A percentile compares a stretch with the other conserved stretches of the same genome.
Evolutionary conservation across 208 protist species (phyloP).

Genomic region (Herpetomonas samuelpessoai): DNA sequence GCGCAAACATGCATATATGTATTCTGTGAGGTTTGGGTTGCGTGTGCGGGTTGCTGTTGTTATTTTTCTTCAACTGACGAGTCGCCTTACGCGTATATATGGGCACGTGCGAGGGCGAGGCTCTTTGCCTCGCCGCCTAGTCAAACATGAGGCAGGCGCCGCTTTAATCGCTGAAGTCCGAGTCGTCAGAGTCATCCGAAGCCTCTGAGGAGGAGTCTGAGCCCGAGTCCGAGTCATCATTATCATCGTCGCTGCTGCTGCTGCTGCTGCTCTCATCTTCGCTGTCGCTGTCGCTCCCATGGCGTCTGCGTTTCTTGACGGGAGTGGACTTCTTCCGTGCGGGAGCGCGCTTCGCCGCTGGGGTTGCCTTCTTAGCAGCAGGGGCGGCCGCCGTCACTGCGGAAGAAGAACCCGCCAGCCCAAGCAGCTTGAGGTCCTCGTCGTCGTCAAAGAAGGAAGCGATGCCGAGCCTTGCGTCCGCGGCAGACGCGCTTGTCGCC

Average conservation of each 20-base stretch:
- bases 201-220: slow-evolving; percentile 4
- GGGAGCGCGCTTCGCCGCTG: not conserved
- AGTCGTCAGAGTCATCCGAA: slow-evolving; percentile 1
- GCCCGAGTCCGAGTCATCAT: slow-evolving; percentile 1
- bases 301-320: slow-evolving; percentile 14
- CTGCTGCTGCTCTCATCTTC: slow-evolving; percentile 13
- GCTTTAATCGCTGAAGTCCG: slow-evolving; percentile 50
- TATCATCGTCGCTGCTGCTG: slow-evolving; percentile 19
- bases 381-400: slow-evolving; percentile 7
- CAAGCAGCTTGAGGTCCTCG: slow-evolving; percentile 27
- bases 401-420: slow-evolving; percentile 9
- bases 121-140: no score
- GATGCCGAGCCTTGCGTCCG: not conserved
- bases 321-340: slow-evolving; percentile 16
- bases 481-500: no score
- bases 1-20: no score
- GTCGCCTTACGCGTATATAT: no score
- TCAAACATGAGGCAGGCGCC: no score
- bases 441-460: slow-evolving; percentile 16
- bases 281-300: slow-evolving; percentile 29
- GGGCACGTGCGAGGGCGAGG: no score
- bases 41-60: no score
- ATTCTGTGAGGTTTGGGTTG: no score
- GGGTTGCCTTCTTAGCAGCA: slow-evolving; percentile 14
- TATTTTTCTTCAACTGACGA: no score